These are phyloP conservation scores for Epichloe sylvatica DNA, from an alignment of 2,329 filamentous ascomycete genomes.

Conservation along the genomic window DNA sequence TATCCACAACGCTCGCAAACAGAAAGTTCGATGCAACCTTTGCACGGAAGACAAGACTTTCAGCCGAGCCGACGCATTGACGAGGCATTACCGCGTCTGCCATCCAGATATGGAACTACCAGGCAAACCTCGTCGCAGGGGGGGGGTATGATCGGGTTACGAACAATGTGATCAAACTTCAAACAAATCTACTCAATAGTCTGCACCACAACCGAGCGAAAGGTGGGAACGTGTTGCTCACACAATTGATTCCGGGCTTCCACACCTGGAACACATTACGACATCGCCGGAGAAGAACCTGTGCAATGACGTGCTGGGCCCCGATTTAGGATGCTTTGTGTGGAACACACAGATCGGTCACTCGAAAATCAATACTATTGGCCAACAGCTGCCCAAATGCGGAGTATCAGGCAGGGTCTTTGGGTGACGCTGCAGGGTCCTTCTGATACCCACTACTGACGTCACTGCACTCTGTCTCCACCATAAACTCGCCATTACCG, in stretches of 20 bases:
- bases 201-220: too few species aligned
- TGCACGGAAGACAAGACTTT: slow-evolving; percentile 97
- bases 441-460: slow-evolving; percentile 13
- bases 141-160: neutral
- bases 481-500: slow-evolving; percentile 14
- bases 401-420: slow-evolving; percentile 2
- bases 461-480: slow-evolving; percentile 11
- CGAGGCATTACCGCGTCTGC: slow-evolving; percentile 84
- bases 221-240: too few species aligned
- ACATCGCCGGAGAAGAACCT: neutral
- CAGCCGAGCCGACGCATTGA: slow-evolving; percentile 85
- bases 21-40: slow-evolving; percentile 83
- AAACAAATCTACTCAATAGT: too few species aligned
- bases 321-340: slow-evolving; percentile 1
- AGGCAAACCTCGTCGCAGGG: slow-evolving; percentile 39
- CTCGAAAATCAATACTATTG: neutral
- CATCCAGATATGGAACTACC: slow-evolving; percentile 78
- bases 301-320: slow-evolving; percentile 2
- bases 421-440: slow-evolving; percentile 4
- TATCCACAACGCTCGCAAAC: slow-evolving; percentile 87
- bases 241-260: too few species aligned
- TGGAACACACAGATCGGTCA: slow-evolving; percentile 3
- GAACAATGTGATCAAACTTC: too few species aligned
- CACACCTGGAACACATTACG: neutral
- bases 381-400: neutral